Evolutionary conservation across 352 stramenopile species (phyloP).

Genomic region (Phytophthora pluvialis): DNA sequence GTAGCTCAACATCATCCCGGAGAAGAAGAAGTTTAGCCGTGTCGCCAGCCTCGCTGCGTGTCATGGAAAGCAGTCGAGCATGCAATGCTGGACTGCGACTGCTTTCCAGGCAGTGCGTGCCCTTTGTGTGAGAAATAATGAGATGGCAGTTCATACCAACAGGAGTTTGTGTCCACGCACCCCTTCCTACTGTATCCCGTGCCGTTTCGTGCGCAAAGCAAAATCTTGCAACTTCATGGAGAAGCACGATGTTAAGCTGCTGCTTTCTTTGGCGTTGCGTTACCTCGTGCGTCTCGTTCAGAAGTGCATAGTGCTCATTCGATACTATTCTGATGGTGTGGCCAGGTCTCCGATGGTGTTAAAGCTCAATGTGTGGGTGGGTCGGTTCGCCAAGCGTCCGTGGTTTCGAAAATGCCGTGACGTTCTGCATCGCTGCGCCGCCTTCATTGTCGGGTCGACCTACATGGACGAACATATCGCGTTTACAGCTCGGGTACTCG

Average conservation of each 20-base stretch:
- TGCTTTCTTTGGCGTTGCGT: constrained; percentile 2
- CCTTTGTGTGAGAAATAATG: constrained; percentile 12
- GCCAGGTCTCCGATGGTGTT: constrained; percentile 13
- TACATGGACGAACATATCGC: constrained; percentile 53
- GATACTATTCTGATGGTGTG: constrained; percentile 3
- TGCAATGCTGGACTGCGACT: background rate
- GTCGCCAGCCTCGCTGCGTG: background rate
- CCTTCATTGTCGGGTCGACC: constrained; percentile 49
- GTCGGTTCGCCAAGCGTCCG: constrained; percentile 5
- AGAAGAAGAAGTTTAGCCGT: constrained; percentile 67
- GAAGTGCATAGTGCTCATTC: background rate
- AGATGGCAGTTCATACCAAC: constrained; percentile 4
- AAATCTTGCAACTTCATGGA: constrained; percentile 28
- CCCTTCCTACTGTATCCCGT: background rate
- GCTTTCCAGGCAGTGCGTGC: background rate
- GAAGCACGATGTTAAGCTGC: constrained; percentile 19
- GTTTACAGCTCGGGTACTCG: constrained; percentile 52
- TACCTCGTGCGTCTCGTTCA: constrained; percentile 9
- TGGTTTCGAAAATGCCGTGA: constrained; percentile 35
- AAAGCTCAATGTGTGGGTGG: constrained; percentile 6
- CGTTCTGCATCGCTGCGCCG: constrained; percentile 27
- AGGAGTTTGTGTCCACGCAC: background rate
- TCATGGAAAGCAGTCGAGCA: background rate
- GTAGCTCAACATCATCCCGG: constrained; percentile 79
- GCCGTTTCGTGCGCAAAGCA: constrained; percentile 13